Evolutionary conservation across 805 yeast genomes (phyloP), one percentile per base, ranked within the genome.

Genomic region (Ogataea angusta): DNA sequence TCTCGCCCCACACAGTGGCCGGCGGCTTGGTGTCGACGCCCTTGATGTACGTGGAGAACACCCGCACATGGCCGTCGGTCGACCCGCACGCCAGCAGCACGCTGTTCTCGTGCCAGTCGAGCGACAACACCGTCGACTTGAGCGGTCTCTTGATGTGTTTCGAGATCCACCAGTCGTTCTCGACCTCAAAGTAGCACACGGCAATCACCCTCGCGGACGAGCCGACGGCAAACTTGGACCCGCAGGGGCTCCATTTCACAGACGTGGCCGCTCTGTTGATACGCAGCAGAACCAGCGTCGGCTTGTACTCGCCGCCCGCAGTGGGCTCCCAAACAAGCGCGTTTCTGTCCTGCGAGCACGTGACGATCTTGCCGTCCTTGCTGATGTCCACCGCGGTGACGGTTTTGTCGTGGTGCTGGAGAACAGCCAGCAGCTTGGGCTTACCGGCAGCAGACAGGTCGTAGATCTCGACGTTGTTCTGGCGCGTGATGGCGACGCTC

Each of bases 111-210:
- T 93, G 97, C 99, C 99, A 90, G 49, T 82, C 82, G 41, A 91
- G 72, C 33, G 85, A 72, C 50, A 90, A 73, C 51, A 90, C 75
- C 23, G 97, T 88, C 9, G 96, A 84, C 62, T 83, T 82, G 54
- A 93, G 72, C n/a, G 97, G 96, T 65, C 86, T 88, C 70, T 90
- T 90, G 66, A 93, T 84, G 68, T 91, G 99, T 66, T 91, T 91
- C 10, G 98, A 87, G 37, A 93, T 90, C 99, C 99, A 93, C 99
- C 99, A 93, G 62, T 93, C 96, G 63, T 91, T 93, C 56, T 89
- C 96, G 47, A 74, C 85, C 67, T 93, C 99, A 62, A 85, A 93
- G 68, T 90, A 93, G 69, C 99, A 93, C 36, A 93, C 85, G 8
- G 98, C 96, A 64, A 93, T 82, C 48, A 85, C 84, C 45, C 98